Conservation (phyloP, 2,329 filamentous ascomycete species). For the Dactylellina sp. region DNA sequence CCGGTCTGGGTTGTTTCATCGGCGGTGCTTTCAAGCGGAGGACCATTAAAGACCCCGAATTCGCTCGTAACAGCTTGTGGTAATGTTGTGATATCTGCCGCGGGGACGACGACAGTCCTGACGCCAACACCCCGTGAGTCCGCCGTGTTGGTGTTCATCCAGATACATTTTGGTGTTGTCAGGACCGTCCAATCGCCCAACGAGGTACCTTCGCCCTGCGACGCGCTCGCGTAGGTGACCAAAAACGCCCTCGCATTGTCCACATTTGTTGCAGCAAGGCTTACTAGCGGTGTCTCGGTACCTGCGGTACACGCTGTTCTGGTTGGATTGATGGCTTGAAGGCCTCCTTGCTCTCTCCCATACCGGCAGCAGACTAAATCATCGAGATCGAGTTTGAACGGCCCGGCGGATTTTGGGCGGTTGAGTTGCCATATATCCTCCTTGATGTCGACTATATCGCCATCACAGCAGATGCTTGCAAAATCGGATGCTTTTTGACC, state of each 20-base stretch:
- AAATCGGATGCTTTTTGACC: conserved; percentile 10
- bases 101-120: conserved; percentile 14
- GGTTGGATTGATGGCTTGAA: conserved; percentile 22
- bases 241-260: conserved; percentile 13
- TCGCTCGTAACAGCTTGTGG: conserved; percentile 2
- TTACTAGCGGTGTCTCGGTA: conserved; percentile 11
- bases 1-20: background rate
- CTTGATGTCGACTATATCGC: conserved; percentile 6
- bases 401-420: background rate
- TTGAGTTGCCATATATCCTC: conserved; percentile 2
- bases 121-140: conserved; percentile 13
- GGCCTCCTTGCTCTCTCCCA: conserved; percentile 3
- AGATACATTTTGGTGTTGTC: conserved; percentile 12
- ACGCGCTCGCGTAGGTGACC: conserved; percentile 19
- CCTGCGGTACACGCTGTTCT: conserved; percentile 11
- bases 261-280: conserved; percentile 19
- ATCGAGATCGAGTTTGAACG: conserved; percentile 1
- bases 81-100: conserved; percentile 21
- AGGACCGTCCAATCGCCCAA: conserved; percentile 18
- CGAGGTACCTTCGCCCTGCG: conserved; percentile 6
- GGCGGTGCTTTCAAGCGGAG: background rate
- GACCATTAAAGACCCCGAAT: conserved; percentile 14
- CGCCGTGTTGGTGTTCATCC: conserved; percentile 23
- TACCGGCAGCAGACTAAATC: conserved; percentile 19
- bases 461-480: conserved; percentile 20